Evolutionary conservation across 345 rosid genomes (phyloP).

Genomic region (Salix dunnii): DNA sequence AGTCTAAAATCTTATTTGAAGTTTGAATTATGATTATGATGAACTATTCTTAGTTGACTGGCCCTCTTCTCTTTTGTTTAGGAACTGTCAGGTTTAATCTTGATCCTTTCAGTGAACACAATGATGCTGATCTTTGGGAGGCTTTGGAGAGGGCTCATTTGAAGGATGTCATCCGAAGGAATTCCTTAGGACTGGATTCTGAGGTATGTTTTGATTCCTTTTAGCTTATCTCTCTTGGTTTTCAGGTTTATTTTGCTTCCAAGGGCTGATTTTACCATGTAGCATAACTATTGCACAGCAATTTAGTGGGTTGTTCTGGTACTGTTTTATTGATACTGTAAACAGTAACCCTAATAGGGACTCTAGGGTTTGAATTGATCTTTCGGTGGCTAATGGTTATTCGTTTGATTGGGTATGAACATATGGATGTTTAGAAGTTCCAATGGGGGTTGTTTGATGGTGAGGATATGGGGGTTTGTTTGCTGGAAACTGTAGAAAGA

Average conservation of each 20-base stretch:
- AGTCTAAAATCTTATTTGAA: neutral
- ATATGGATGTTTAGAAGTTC: no score
- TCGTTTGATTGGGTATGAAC: no score
- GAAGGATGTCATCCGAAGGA: constrained; percentile 86
- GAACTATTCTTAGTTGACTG: neutral
- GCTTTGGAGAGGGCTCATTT: constrained; percentile 93
- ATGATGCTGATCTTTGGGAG: constrained; percentile 98
- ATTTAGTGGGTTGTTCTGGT: no score
- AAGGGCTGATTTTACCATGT: neutral
- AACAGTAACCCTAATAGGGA: no score
- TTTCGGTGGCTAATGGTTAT: no score
- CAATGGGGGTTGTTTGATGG: no score
- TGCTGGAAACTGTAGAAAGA: no score
- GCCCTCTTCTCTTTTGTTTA: constrained; percentile 20
- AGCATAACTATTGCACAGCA: no score
- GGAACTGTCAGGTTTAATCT: constrained; percentile 96
- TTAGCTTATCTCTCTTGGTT: neutral
- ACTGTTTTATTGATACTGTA: no score
- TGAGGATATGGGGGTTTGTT: no score
- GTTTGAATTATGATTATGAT: neutral
- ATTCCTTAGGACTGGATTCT: constrained; percentile 78
- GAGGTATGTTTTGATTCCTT: constrained; percentile 48
- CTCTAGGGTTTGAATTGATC: no score
- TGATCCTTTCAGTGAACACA: constrained; percentile 95
- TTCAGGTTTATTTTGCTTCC: neutral